A percentile compares a stretch with the other conserved stretches of the same genome.
These are phyloP conservation scores for Petunia hybrid DNA, from an alignment of 305 asterid genomes.

Conservation along the genomic window DNA sequence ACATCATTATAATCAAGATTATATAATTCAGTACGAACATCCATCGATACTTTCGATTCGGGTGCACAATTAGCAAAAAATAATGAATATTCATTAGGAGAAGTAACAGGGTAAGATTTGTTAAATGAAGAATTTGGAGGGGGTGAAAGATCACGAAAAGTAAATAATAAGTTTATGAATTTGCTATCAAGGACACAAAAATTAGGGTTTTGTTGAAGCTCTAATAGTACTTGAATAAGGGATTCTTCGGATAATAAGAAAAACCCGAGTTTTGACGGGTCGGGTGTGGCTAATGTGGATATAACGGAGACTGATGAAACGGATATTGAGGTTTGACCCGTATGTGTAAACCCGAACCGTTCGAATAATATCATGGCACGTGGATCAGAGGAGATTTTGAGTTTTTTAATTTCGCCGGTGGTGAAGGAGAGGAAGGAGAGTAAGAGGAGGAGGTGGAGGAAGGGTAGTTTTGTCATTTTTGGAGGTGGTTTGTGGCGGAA, in stretches of 20 bases:
- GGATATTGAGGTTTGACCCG: constrained; percentile 63
- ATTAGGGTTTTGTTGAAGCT: constrained; percentile 68
- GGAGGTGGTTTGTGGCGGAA: constrained; percentile 6
- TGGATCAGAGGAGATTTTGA: constrained; percentile 64
- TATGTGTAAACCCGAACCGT: constrained; percentile 77
- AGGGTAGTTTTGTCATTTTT: constrained; percentile 13
- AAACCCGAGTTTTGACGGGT: constrained; percentile 70
- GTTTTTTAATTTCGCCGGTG: constrained; percentile 73
- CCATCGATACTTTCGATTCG: constrained; percentile 73
- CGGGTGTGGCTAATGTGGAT: constrained; percentile 50
- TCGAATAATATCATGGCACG: constrained; percentile 86
- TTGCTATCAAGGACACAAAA: constrained; percentile 74
- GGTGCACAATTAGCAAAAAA: constrained; percentile 89
- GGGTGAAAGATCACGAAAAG: constrained; percentile 76
- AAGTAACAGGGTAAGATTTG: constrained; percentile 62
- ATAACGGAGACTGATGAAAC: constrained; percentile 67
- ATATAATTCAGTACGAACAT: constrained; percentile 74
- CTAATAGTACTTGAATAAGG: constrained; percentile 69
- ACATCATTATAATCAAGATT: constrained; percentile 60
- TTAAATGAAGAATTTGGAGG: constrained; percentile 71
- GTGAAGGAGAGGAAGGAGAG: constrained; percentile 44
- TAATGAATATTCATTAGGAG: constrained; percentile 76
- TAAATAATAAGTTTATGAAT: constrained; percentile 59
- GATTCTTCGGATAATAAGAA: constrained; percentile 81
- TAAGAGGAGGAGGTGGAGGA: constrained; percentile 18